A percentile compares a stretch with the other conserved stretches of the same genome.
Conservation (phyloP, 306 rosid species). For the Mimosa pudica region DNA sequence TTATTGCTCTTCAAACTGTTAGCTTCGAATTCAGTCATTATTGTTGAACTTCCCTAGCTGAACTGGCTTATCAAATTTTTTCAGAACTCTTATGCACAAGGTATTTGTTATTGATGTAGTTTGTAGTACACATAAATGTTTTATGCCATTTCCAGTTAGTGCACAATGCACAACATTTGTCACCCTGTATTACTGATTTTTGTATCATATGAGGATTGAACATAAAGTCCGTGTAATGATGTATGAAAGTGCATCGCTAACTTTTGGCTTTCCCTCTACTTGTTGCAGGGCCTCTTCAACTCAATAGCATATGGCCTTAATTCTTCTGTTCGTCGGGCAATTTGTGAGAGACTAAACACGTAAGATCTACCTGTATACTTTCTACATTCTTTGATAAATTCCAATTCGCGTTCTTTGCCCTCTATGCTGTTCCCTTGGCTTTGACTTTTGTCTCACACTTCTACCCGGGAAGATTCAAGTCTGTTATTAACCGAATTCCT, state of each 20-base stretch:
- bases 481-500: not conserved
- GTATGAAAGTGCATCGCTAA: constrained; percentile 21
- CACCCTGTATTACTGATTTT: constrained; percentile 33
- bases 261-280: constrained; percentile 25
- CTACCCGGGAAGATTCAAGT: constrained; percentile 12
- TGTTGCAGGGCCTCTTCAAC: constrained; percentile 88
- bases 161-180: constrained; percentile 20
- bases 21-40: constrained; percentile 13
- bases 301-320: constrained; percentile 97
- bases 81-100: not conserved
- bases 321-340: constrained; percentile 92
- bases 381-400: not conserved
- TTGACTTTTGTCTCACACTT: not conserved
- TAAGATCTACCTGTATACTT: constrained; percentile 44
- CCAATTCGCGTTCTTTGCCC: not conserved
- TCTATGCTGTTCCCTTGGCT: constrained; percentile 15
- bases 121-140: constrained; percentile 23
- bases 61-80: not conserved
- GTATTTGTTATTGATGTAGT: constrained; percentile 10
- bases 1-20: constrained; percentile 15
- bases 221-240: constrained; percentile 16
- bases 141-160: constrained; percentile 29
- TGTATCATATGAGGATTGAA: constrained; percentile 26
- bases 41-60: constrained; percentile 13
- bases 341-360: constrained; percentile 84